Percentiles rank a stretch among this genome's conserved stretches.
Evolutionary conservation across 176 grass and related monocot species (phyloP).

Genomic region (Alopecurus myosuroides): DNA sequence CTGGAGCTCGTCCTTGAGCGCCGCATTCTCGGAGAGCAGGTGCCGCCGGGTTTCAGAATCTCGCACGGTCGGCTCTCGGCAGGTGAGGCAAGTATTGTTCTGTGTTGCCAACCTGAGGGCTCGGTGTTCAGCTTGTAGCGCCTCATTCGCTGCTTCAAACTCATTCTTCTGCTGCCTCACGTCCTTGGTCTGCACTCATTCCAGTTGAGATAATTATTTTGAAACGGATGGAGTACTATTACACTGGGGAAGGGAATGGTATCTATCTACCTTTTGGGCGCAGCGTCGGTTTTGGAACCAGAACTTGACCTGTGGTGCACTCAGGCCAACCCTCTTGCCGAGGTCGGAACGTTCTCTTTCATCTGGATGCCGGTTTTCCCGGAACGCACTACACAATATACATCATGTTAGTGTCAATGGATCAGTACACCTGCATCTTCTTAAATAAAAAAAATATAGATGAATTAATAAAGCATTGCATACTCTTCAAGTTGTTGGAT

Average conservation of each 20-base stretch:
- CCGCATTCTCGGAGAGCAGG: not conserved
- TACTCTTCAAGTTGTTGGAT: constrained; percentile 5
- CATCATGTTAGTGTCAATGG: not conserved
- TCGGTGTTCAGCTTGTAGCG: not conserved
- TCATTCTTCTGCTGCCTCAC: not conserved
- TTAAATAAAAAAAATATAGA: not conserved
- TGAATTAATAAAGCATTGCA: not conserved
- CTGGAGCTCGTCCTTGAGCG: not conserved
- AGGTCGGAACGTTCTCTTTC: not conserved
- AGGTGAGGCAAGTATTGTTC: not conserved
- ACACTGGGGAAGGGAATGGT: not conserved
- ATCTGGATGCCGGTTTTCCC: not conserved
- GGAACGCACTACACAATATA: not conserved
- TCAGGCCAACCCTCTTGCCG: not conserved
- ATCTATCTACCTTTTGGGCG: not conserved
- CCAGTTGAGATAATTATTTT: not conserved
- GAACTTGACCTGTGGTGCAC: not conserved
- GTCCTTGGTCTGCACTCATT: not conserved
- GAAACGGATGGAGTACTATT: not conserved
- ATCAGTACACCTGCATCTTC: not conserved
- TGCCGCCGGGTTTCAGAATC: not conserved
- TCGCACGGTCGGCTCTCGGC: not conserved
- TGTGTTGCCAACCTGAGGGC: not conserved
- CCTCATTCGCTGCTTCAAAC: not conserved
- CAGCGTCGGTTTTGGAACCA: constrained; percentile 38